Conservation (phyloP, 148 eudicot genomes). For the Rhododendron griersonianum region DNA sequence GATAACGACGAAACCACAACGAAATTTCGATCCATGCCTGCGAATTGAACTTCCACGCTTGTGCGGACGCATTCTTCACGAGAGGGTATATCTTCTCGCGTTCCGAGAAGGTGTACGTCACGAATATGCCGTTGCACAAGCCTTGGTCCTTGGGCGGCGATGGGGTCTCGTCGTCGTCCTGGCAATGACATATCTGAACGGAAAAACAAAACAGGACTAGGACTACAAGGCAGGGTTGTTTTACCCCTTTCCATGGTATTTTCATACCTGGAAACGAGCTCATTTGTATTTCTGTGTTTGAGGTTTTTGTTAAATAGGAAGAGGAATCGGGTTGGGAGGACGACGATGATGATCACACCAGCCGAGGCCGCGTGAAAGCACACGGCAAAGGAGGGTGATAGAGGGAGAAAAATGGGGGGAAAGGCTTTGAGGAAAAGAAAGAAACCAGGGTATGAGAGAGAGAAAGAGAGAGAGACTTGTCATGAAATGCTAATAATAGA, state of each 20-base stretch:
- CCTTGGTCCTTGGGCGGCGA: conserved; percentile 21
- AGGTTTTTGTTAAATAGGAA: neutral
- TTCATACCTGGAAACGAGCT: conserved; percentile 16
- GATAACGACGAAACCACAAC: neutral
- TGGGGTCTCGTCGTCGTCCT: conserved; percentile 7
- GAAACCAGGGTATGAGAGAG: neutral
- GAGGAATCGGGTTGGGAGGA: neutral
- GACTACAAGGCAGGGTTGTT: neutral
- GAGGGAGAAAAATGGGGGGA: neutral
- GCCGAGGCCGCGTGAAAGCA: conserved; percentile 23
- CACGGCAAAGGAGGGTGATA: conserved; percentile 19
- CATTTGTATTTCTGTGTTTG: neutral
- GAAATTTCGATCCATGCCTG: neutral
- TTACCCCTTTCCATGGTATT: conserved; percentile 19
- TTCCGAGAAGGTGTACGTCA: conserved; percentile 31
- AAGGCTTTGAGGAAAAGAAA: neutral
- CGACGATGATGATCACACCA: conserved; percentile 17
- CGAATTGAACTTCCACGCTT: conserved; percentile 51
- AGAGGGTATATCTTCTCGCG: conserved; percentile 44
- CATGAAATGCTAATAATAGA: conserved; percentile 14
- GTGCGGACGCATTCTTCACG: conserved; percentile 45
- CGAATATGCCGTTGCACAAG: conserved; percentile 39
- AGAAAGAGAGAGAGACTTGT: neutral
- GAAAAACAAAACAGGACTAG: neutral
- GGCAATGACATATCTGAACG: neutral